Conservation (phyloP, 2,329 filamentous ascomycete species). For the Emergomyces orientalis region DNA sequence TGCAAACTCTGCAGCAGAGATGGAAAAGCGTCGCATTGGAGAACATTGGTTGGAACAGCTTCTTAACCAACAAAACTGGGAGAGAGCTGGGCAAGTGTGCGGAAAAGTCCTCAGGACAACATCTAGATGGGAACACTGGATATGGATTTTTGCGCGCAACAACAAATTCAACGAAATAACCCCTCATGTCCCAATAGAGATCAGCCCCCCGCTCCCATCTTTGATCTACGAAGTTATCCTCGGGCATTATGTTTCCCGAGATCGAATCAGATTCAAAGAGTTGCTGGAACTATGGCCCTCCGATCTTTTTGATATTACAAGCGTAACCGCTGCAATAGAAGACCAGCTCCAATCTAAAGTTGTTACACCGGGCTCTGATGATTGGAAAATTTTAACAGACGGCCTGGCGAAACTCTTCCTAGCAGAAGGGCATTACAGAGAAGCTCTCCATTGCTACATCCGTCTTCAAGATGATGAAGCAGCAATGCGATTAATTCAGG, state of each 20-base stretch:
- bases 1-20: conserved; percentile 58
- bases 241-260: conserved; percentile 73
- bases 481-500: conserved; percentile 74
- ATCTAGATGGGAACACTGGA: conserved; percentile 88
- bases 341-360: conserved; percentile 70
- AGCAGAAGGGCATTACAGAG: conserved; percentile 66
- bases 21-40: conserved; percentile 82
- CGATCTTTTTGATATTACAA: conserved; percentile 71
- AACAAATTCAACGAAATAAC: conserved; percentile 85
- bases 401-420: conserved; percentile 77
- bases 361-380: conserved; percentile 65
- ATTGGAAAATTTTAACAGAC: conserved; percentile 86
- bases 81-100: conserved; percentile 65
- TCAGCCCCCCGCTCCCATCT: conserved; percentile 68
- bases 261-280: conserved; percentile 66
- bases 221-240: conserved; percentile 83
- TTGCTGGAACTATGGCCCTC: conserved; percentile 75
- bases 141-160: conserved; percentile 80
- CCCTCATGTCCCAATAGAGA: conserved; percentile 67
- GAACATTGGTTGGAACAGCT: conserved; percentile 90
- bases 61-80: conserved; percentile 65
- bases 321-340: conserved; percentile 68
- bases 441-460: conserved; percentile 84
- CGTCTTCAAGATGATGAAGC: conserved; percentile 84
- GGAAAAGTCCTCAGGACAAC: conserved; percentile 73